A percentile compares a stretch with the other conserved stretches of the same genome.
These are phyloP conservation scores for Teunomyces lycoperdinae DNA, from an alignment of 805 yeast genomes.

Conservation along the genomic window DNA sequence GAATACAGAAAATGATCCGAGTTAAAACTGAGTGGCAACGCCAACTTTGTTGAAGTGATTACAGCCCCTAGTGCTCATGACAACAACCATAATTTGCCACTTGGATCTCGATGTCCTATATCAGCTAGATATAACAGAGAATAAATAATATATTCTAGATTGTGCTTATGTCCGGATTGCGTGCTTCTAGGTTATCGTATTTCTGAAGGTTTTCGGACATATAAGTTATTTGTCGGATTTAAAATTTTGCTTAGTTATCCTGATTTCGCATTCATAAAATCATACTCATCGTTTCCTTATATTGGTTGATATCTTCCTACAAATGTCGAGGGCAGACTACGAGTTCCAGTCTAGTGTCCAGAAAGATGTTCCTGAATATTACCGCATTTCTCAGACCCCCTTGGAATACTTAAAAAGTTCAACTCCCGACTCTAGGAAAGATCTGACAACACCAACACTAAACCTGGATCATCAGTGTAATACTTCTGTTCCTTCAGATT, in stretches of 20 bases:
- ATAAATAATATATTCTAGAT: not conserved
- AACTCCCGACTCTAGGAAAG: not conserved
- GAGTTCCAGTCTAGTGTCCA: not conserved
- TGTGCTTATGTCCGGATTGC: not conserved
- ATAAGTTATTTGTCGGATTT: not conserved
- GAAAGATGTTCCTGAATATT: not conserved
- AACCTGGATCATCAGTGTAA: not conserved
- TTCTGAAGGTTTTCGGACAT: not conserved
- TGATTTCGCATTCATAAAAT: not conserved
- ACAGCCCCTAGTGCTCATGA: no score
- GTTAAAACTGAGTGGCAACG: no score
- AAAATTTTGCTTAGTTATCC: constrained; percentile 1
- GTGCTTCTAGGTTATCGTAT: not conserved
- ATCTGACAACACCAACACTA: not conserved
- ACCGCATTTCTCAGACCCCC: not conserved
- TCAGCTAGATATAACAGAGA: no score
- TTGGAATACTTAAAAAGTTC: not conserved
- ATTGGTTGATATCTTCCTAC: not conserved
- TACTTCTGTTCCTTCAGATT: not conserved
- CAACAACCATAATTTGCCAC: no score
- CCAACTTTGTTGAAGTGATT: no score
- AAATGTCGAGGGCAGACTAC: not conserved
- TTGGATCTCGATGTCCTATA: no score
- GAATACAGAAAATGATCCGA: no score
- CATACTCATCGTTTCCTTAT: not conserved